Conservation (phyloP, 768 basidiomycete genomes). For the Suillus ampliporus region DNA sequence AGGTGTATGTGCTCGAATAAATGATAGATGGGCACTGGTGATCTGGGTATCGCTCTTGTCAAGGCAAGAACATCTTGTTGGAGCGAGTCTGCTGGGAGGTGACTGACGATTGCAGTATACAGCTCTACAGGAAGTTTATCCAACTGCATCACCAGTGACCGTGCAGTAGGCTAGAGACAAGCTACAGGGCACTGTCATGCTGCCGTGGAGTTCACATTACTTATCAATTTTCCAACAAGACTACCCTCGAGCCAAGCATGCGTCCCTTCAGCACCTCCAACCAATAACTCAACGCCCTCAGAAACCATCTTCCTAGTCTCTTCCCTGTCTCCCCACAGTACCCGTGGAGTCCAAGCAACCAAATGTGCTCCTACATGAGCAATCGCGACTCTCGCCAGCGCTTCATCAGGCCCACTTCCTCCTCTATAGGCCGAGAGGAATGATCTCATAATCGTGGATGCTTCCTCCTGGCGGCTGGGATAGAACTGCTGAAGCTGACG, state of each 20-base stretch:
- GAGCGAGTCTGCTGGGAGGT: constrained; percentile 50
- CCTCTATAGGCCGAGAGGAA: constrained; percentile 55
- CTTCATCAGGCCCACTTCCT: constrained; percentile 26
- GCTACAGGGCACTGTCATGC: neutral
- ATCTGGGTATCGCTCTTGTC: constrained; percentile 63
- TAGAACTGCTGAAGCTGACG: constrained; percentile 54
- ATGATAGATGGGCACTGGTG: constrained; percentile 58
- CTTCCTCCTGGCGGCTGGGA: constrained; percentile 43
- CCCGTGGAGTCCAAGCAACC: constrained; percentile 54
- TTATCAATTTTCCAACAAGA: constrained; percentile 33
- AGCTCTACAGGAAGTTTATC: constrained; percentile 67
- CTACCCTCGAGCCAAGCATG: constrained; percentile 33
- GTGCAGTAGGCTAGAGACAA: neutral
- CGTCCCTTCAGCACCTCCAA: constrained; percentile 37
- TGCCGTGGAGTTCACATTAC: constrained; percentile 8
- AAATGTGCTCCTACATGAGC: constrained; percentile 62
- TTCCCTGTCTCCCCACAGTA: constrained; percentile 55
- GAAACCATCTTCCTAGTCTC: constrained; percentile 52
- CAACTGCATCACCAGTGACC: constrained; percentile 21
- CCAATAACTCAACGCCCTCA: constrained; percentile 54
- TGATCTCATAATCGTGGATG: constrained; percentile 42
- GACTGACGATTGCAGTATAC: constrained; percentile 60
- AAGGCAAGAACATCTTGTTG: constrained; percentile 65
- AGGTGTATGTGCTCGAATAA: constrained; percentile 68
- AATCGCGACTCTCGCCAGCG: constrained; percentile 42